phyloP scores from a whole-genome alignment of 805 yeast species.

The Candida koratica region DNA sequence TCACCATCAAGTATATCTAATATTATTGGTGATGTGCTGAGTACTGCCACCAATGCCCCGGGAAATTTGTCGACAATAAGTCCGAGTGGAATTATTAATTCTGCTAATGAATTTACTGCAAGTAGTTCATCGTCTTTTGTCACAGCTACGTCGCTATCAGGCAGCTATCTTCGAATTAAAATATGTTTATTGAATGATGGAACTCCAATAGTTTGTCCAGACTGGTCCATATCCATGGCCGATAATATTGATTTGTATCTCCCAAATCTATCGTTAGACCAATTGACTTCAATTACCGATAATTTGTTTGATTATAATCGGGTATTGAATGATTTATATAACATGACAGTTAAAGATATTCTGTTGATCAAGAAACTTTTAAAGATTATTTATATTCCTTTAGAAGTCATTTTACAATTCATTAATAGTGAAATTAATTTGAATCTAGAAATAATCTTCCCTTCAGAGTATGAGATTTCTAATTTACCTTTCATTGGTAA shows the following conservation, averaged over 20 bases:
- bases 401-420: constrained; percentile 53
- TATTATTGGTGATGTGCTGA: constrained; percentile 9
- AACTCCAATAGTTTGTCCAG: constrained; percentile 78
- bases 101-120: constrained; percentile 19
- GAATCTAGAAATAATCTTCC: constrained; percentile 72
- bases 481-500: constrained; percentile 38
- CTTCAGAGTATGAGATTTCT: constrained; percentile 49
- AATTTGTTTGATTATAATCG: constrained; percentile 38
- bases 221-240: constrained; percentile 50
- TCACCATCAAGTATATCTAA: constrained; percentile 30
- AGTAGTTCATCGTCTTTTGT: constrained; percentile 51
- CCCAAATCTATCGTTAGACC: constrained; percentile 52
- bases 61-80: constrained; percentile 1
- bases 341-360: constrained; percentile 35
- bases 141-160: constrained; percentile 85
- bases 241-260: constrained; percentile 56
- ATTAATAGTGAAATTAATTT: constrained; percentile 61
- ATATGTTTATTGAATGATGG: constrained; percentile 78
- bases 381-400: constrained; percentile 50
- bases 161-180: constrained; percentile 67
- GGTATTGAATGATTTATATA: constrained; percentile 35
- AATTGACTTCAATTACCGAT: constrained; percentile 38
- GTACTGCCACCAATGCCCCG: constrained; percentile 3
- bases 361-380: constrained; percentile 42
- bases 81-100: constrained; percentile 12